These are phyloP conservation scores for Diplodia mutila DNA, from an alignment of 2,329 filamentous ascomycete species.

Conservation along the genomic window DNA sequence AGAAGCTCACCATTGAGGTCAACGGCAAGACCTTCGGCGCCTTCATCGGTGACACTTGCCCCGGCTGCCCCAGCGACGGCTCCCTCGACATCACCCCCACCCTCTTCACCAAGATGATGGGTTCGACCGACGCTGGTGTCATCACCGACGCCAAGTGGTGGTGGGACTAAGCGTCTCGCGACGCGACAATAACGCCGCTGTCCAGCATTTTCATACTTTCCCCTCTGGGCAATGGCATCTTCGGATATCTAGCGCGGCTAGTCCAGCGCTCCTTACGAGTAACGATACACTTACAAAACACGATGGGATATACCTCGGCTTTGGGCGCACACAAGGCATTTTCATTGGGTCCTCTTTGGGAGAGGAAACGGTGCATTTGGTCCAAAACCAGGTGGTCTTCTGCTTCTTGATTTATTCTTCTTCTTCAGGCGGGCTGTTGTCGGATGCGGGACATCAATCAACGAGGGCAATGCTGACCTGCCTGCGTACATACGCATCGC, in stretches of 20 bases:
- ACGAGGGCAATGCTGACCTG: not conserved
- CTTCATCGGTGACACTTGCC: conserved; percentile 41
- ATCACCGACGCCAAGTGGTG: conserved; percentile 20
- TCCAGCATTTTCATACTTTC: conserved; percentile 8
- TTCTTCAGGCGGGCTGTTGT: conserved; percentile 16
- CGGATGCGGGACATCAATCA: conserved; percentile 1
- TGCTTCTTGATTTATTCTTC: not conserved
- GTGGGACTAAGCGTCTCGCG: conserved; percentile 4
- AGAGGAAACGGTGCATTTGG: conserved; percentile 15
- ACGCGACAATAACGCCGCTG: not conserved
- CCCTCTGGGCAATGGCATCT: not conserved
- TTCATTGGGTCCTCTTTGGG: conserved; percentile 3
- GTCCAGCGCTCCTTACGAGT: conserved; percentile 12
- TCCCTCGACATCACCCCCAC: conserved; percentile 39
- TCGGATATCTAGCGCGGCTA: conserved; percentile 8
- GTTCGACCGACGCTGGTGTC: conserved; percentile 15
- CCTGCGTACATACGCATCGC: conserved; percentile 9
- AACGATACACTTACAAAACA: conserved; percentile 3
- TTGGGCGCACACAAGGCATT: not conserved
- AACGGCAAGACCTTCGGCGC: conserved; percentile 36
- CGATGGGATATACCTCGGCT: not conserved
- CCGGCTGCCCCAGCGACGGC: conserved; percentile 35
- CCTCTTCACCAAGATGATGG: conserved; percentile 38
- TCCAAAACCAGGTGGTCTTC: conserved; percentile 2
- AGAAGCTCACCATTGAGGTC: conserved; percentile 39